Conservation (phyloP, 2,329 filamentous ascomycete species). For the Orbilia javanica region DNA sequence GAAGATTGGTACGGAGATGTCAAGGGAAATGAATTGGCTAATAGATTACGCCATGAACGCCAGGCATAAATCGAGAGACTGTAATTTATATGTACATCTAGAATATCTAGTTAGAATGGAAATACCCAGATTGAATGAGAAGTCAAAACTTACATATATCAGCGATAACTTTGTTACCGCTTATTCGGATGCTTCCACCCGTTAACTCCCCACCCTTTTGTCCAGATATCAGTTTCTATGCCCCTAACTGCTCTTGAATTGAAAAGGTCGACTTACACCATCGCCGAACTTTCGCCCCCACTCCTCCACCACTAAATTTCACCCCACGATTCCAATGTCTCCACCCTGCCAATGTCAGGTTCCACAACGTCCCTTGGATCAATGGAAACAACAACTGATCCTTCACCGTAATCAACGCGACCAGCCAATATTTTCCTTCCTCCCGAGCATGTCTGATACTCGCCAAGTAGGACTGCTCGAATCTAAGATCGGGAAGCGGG, state of each 20-base stretch:
- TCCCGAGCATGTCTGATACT: slow-evolving; percentile 78
- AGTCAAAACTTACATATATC: slow-evolving; percentile 17
- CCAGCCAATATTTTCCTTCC: slow-evolving; percentile 78
- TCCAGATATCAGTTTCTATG: neutral
- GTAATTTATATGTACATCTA: slow-evolving; percentile 32
- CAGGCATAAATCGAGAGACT: neutral
- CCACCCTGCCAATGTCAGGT: slow-evolving; percentile 86
- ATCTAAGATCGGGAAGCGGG: slow-evolving; percentile 82
- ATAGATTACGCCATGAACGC: slow-evolving; percentile 14
- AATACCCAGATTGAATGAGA: neutral
- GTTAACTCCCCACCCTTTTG: slow-evolving; percentile 53
- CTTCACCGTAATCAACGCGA: slow-evolving; percentile 84
- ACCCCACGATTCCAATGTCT: slow-evolving; percentile 86
- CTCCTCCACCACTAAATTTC: slow-evolving; percentile 79
- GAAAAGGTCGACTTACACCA: slow-evolving; percentile 74
- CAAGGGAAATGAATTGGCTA: slow-evolving; percentile 12
- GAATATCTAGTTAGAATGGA: neutral
- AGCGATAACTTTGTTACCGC: neutral
- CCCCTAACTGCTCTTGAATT: neutral
- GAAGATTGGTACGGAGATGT: slow-evolving; percentile 36
- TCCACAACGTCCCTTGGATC: slow-evolving; percentile 89
- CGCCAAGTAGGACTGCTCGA: slow-evolving; percentile 97
- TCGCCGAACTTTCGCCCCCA: slow-evolving; percentile 81
- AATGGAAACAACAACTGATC: slow-evolving; percentile 93
- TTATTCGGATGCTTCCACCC: slow-evolving; percentile 41